Evolutionary conservation across 768 basidiomycete species (phyloP), one percentile per base, ranked within the genome.

Genomic region (Russula sp.): DNA sequence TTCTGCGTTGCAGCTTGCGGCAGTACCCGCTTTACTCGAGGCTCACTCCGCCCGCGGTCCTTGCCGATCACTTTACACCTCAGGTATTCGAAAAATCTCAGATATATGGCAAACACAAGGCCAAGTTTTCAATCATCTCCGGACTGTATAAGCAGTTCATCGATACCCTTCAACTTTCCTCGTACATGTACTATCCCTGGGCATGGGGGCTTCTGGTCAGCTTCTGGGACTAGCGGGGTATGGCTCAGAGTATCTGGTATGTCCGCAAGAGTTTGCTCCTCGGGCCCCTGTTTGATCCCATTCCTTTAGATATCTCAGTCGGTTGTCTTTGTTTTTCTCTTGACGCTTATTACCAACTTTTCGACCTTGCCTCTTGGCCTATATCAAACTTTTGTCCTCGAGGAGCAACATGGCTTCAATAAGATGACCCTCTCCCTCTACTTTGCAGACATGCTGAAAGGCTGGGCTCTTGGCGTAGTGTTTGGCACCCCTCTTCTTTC

Each of bases 321-420:
- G 1, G 84, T 96, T 60, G 80, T 82, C 8, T 96, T 93, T 73
- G 81, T 86, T 3, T 83, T 83, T 59, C 72, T 89, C 48, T 76
- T 96, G 49, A 86, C 83, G 70, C 73, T 89, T 62, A 59, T 85
- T 46, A 88, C 88, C 2, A 81, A 85, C 0, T 73, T 91, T 32
- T 86, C 92, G 2, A 78, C 83, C 9, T 78, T 94, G 13, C 94
- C 96, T 22, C 77, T 93, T 48, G 85, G 83, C 36, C 79, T 88
- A 26, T 98, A 97, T 77, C 83, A 86, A 65, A 97, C 93, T 3
- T 99, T 99, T 72, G 89, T 94, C 6, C 80, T 98, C 44, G 97
- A 98, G 76, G 89, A 96, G 73, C 89, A 88, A 68, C 93, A 97
- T 68, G 95, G 95, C 0, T 98, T 98, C 81, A 99, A 98, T 82